A percentile compares a stretch with the other conserved stretches of the same genome.
phyloP scores from a whole-genome alignment of 305 asterid species.

The Lippia alba region DNA sequence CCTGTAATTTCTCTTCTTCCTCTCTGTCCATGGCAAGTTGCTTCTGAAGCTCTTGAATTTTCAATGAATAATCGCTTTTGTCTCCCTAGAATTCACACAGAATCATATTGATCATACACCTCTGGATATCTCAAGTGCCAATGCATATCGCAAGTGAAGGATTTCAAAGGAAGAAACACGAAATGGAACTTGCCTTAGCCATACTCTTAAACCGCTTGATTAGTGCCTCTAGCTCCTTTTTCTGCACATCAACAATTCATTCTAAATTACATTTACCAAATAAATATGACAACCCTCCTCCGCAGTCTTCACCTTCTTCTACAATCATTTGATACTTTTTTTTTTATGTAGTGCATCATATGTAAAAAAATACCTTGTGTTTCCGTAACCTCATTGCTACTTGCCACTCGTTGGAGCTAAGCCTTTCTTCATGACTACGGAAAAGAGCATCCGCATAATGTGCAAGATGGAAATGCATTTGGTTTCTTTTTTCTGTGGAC shows the following conservation, averaged over 20 bases:
- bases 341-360: constrained; percentile 10
- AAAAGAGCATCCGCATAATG: constrained; percentile 97
- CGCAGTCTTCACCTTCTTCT: constrained; percentile 26
- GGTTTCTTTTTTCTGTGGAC: constrained; percentile 73
- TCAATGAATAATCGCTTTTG: constrained; percentile 71
- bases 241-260: constrained; percentile 54
- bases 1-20: constrained; percentile 92
- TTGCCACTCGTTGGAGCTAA: constrained; percentile 94
- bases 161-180: constrained; percentile 23
- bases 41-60: constrained; percentile 86
- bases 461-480: constrained; percentile 99
- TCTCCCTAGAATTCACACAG: constrained; percentile 68
- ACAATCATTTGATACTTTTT: constrained; percentile 17
- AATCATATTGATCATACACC: constrained; percentile 35
- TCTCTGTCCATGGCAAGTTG: constrained; percentile 89
- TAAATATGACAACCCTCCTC: constrained; percentile 22
- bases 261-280: constrained; percentile 29
- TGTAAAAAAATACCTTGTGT: constrained; percentile 66
- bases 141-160: constrained; percentile 17
- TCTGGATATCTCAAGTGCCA: constrained; percentile 21
- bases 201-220: constrained; percentile 72
- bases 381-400: constrained; percentile 85
- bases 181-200: constrained; percentile 61
- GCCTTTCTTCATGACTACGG: constrained; percentile 94
- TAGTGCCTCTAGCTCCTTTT: constrained; percentile 87